Evolutionary conservation across 768 basidiomycete genomes (phyloP), one percentile per base, ranked within the genome.

Genomic region (Calocybe indica): DNA sequence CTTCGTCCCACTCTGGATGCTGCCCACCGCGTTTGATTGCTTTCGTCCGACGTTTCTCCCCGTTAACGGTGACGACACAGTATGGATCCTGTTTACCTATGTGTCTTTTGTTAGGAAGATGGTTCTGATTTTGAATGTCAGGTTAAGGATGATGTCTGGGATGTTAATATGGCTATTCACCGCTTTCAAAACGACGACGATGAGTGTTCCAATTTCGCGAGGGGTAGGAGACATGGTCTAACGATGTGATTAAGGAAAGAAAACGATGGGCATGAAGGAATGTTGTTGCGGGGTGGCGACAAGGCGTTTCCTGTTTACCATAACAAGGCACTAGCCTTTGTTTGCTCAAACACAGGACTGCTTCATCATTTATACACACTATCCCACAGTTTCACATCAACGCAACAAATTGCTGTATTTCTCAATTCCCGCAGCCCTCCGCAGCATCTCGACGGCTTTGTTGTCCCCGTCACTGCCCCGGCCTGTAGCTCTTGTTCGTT

Each of bases 1-100:
- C 96, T 58, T 96, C 93, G 62, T 99, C 96, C 94, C 96, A 99
- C 68, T 92, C 92, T 5, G 96, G 96, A 64, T 96, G 93, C 63
- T 99, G 96, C 12, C 96, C 96, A 43, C 96, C 96, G 30, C 92
- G 85, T 62, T 90, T 94, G 63, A 97, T 86, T n/a, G 92, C 83
- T 63, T 87, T 91, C 5, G 95, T 98, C 44, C 89, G 78, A 49
- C 84, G 80, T 59, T 84, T 93, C 65, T 93, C 85, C 43, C 83
- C 82, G 60, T 90, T 86, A 45, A 93, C 71, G 3, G 75, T 71
- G 22, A 95, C 78, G 15, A 82, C 69, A 56, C 92, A 96, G 66
- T 95, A 99, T 0, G 96, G 96, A 64, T 97, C 93, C 66, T 98
- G 96, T 69, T 99, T 99, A 55, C 90, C 90, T 40, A 92, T 94